Evolutionary conservation across 306 rosid species (phyloP), one percentile per base, ranked within the genome.

Genomic region (Potentilla sterilis): DNA sequence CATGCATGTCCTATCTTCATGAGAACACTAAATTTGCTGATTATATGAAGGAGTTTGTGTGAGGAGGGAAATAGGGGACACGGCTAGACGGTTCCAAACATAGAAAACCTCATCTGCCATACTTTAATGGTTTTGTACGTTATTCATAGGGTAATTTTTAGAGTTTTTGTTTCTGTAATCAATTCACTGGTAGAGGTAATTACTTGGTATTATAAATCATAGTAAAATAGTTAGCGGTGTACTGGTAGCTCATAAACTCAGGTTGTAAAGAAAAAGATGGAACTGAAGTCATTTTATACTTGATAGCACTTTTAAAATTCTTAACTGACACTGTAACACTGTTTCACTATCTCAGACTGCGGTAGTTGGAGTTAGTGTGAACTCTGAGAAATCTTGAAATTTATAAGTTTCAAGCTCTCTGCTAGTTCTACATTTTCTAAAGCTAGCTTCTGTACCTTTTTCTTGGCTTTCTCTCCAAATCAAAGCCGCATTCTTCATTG

Each of bases 11-110:
- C 3, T 11, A 24, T 28, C 65, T 28, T 28, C 72, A 67, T 67
- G 54, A 67, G 38, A 28, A 48, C 58, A 69, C 73, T 32, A 28
- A 28, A 69, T 16, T 46, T 69, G 57, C 73, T 46, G 37, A 16
- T 24, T 48, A 16, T 32, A 70, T 6, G 42, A 32, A 32, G 22
- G 9, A 70, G 7, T 70, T 16, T 48, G 74, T 70, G 74, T 47
- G 74, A 28, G 43, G 59, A 69, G 24, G 32, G 5, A 70, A 28
- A 24, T 70, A 32, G 9, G 61, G 61, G 1, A n/a, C 32, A 2
- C n/a, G 21, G 57, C 57, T 16, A 48, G 54, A 48, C 57, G 5
- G 57, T 51, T 51, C 22, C 6, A 51, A 51, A 18, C 18, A 6
- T 19, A 16, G 1, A 54, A 9, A n/a, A 21, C 32, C 11, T 54